Percentiles rank a stretch among this genome's conserved stretches.
These are phyloP conservation scores for Podospora appendiculata DNA, from an alignment of 495 filamentous ascomycete genomes.

Conservation along the genomic window DNA sequence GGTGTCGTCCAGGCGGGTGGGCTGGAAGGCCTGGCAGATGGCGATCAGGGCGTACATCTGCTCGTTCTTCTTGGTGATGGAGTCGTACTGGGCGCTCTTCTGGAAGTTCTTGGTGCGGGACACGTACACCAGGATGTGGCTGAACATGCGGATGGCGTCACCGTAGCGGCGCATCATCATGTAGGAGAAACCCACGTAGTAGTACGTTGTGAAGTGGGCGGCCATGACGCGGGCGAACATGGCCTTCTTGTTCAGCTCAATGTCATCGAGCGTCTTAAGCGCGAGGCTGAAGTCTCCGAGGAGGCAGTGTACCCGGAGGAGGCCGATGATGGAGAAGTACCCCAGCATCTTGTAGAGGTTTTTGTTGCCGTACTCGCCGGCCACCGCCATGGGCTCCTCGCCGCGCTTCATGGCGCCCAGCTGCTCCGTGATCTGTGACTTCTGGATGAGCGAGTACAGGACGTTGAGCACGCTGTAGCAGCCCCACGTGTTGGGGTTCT, in stretches of 20 bases:
- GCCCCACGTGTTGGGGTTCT: conserved; percentile 98
- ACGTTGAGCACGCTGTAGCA: conserved; percentile 99
- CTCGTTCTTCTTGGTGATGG: conserved; percentile 98
- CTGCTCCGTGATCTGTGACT: conserved; percentile 96
- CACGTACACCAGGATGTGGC: conserved; percentile 98
- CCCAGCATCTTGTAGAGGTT: conserved; percentile 96
- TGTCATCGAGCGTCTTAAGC: conserved; percentile 96
- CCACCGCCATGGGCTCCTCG: conserved; percentile 76
- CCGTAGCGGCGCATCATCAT: conserved; percentile 99
- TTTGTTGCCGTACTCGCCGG: conserved; percentile 89
- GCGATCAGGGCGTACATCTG: conserved; percentile 99
- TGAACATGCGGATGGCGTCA: conserved; percentile 99
- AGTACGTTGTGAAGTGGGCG: conserved; percentile 99
- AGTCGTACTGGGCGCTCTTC: conserved; percentile 95
- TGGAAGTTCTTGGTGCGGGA: conserved; percentile 99
- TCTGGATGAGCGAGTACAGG: conserved; percentile 96
- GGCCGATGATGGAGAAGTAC: conserved; percentile 97
- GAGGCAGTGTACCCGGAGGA: conserved; percentile 92
- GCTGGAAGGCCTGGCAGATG: conserved; percentile 96
- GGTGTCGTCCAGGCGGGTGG: conserved; percentile 93
- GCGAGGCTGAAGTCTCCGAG: conserved; percentile 97
- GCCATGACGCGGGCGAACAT: conserved; percentile 99
- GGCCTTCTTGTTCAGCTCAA: conserved; percentile 99
- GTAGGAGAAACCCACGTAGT: conserved; percentile 99
- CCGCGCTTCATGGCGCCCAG: conserved; percentile 87